Percentiles rank a stretch among this genome's conserved stretches.
Evolutionary conservation across 345 rosid genomes (phyloP).

Genomic region (Gossypium anomalum): DNA sequence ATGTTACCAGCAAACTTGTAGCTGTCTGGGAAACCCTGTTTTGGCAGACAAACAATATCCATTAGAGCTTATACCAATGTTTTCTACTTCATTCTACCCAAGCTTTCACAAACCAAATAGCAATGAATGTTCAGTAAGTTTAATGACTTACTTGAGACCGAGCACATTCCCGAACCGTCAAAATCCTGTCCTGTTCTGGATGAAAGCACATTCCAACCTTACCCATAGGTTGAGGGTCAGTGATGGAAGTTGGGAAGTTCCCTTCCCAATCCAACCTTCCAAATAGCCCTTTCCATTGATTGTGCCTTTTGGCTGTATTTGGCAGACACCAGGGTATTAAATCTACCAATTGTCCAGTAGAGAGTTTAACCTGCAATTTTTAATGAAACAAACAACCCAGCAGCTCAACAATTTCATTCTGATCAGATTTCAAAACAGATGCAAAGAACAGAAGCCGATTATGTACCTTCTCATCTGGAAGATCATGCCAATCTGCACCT

Average conservation of each 20-base stretch:
- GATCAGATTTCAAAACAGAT: neutral
- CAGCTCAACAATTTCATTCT: neutral
- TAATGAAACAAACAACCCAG: neutral
- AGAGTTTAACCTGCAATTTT: conserved; percentile 48
- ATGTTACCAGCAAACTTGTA: conserved; percentile 59
- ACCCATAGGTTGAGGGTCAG: conserved; percentile 93
- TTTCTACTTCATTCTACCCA: neutral
- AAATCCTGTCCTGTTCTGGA: conserved; percentile 82
- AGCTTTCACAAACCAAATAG: neutral
- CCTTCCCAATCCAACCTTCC: conserved; percentile 96
- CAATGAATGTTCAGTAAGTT: neutral
- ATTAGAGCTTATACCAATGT: neutral
- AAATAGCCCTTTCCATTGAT: conserved; percentile 83
- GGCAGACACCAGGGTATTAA: conserved; percentile 80
- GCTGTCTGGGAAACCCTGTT: conserved; percentile 85
- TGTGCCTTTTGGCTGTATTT: conserved; percentile 69
- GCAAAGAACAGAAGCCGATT: neutral
- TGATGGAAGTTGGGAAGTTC: conserved; percentile 81
- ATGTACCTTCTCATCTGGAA: conserved; percentile 69
- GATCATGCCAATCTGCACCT: conserved; percentile 91
- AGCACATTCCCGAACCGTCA: conserved; percentile 86
- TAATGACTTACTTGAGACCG: conserved; percentile 63
- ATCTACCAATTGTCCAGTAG: conserved; percentile 58
- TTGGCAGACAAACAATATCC: neutral
- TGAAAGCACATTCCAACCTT: conserved; percentile 96